phyloP scores from a whole-genome alignment of 2,329 filamentous ascomycete species.

The Periglandula ipomoeae region DNA sequence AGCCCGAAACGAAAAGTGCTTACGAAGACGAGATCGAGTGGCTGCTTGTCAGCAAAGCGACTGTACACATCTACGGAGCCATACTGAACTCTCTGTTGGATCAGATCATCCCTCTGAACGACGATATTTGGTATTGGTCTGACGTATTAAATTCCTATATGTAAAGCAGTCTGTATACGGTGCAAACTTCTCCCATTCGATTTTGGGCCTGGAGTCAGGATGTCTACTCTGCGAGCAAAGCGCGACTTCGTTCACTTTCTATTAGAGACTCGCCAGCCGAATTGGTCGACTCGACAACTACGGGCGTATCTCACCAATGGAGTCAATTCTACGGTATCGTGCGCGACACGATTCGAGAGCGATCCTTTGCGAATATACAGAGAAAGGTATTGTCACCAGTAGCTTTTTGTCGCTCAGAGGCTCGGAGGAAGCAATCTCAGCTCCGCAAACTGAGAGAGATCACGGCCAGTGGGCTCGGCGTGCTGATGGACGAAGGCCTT shows the following conservation, averaged over 20 bases:
- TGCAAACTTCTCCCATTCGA: conserved; percentile 74
- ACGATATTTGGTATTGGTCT: conserved; percentile 96
- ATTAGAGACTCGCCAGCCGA: conserved; percentile 20
- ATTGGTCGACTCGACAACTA: conserved; percentile 25
- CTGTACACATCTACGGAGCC: conserved; percentile 80
- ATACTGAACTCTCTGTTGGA: conserved; percentile 70
- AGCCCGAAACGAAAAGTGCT: conserved; percentile 27
- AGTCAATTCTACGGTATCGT: conserved; percentile 73
- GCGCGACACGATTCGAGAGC: conserved; percentile 62
- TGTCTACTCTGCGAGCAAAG: conserved; percentile 54
- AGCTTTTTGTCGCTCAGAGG: conserved; percentile 64
- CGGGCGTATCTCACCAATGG: conserved; percentile 44
- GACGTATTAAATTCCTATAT: conserved; percentile 71
- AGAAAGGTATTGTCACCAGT: conserved; percentile 69
- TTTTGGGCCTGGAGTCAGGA: conserved; percentile 64
- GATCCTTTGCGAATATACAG: conserved; percentile 62
- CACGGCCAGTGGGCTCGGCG: conserved; percentile 77
- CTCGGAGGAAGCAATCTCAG: conserved; percentile 60
- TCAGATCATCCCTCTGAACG: conserved; percentile 71
- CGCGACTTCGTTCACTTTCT: conserved; percentile 30
- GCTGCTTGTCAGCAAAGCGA: conserved; percentile 83
- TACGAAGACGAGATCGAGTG: conserved; percentile 80
- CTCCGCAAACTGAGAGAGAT: conserved; percentile 67
- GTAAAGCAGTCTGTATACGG: conserved; percentile 71
- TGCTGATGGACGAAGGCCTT: conserved; percentile 79